phyloP scores from a whole-genome alignment of 495 filamentous ascomycete species.

The Hyaloscypha hepaticicola region DNA sequence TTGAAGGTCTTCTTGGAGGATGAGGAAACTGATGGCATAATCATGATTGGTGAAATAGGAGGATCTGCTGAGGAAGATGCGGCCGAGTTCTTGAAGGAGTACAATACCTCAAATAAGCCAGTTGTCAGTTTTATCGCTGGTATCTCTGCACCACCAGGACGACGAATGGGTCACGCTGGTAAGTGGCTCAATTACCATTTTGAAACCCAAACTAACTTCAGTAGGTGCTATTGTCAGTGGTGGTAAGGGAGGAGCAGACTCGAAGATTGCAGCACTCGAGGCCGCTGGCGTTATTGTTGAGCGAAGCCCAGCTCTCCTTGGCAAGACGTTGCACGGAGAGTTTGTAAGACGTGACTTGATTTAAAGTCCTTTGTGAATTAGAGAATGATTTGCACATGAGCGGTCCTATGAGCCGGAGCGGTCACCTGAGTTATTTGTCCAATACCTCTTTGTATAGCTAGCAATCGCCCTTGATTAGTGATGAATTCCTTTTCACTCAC shows the following conservation, averaged over 20 bases:
- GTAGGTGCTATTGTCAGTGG: constrained; percentile 88
- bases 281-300: constrained; percentile 93
- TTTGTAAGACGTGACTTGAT: constrained; percentile 96
- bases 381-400: constrained; percentile 25
- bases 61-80: constrained; percentile 97
- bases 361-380: constrained; percentile 47
- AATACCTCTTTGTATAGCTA: constrained; percentile 35
- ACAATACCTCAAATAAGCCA: constrained; percentile 92
- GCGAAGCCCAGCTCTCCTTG: constrained; percentile 86
- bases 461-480: constrained; percentile 16
- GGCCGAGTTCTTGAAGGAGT: constrained; percentile 86
- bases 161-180: constrained; percentile 97
- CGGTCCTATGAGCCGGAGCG: no score
- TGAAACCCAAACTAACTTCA: neutral
- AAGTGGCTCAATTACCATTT: constrained; percentile 19
- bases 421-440: constrained; percentile 21
- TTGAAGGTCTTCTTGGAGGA: constrained; percentile 95
- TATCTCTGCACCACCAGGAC: constrained; percentile 92
- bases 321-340: constrained; percentile 89
- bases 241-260: constrained; percentile 95
- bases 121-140: constrained; percentile 98
- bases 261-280: constrained; percentile 94
- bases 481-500: neutral
- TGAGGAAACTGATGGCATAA: constrained; percentile 96
- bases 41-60: constrained; percentile 99